Conservation (phyloP, 495 filamentous ascomycete genomes). For the Tuber borchii region DNA sequence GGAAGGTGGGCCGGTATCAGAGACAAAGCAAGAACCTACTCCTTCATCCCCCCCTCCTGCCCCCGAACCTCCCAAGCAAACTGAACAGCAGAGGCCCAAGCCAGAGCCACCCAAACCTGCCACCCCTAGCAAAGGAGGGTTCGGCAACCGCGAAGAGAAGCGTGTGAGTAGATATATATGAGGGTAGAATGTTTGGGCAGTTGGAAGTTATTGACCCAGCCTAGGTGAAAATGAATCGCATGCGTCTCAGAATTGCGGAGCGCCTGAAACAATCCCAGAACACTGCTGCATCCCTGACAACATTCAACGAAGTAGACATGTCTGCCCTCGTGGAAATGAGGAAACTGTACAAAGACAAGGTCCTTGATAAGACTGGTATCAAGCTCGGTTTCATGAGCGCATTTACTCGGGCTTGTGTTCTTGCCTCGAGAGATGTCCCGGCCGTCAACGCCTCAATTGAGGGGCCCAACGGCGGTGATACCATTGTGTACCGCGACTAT, state of each 20-base stretch:
- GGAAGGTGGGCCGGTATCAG: constrained; percentile 41
- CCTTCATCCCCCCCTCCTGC: constrained; percentile 20
- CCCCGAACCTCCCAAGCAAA: constrained; percentile 45
- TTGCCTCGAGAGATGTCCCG: constrained; percentile 91
- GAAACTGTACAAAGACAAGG: constrained; percentile 90
- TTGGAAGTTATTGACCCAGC: constrained; percentile 7
- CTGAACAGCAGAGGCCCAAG: constrained; percentile 46
- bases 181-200: constrained; percentile 2
- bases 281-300: constrained; percentile 92
- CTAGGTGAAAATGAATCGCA: constrained; percentile 99
- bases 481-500: constrained; percentile 95
- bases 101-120: constrained; percentile 43
- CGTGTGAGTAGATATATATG: constrained; percentile 54
- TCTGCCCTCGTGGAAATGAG: constrained; percentile 95
- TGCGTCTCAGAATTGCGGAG: constrained; percentile 94
- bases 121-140: constrained; percentile 34
- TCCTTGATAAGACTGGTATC: constrained; percentile 90
- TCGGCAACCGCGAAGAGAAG: constrained; percentile 80
- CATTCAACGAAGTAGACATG: constrained; percentile 99
- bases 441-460: constrained; percentile 98
- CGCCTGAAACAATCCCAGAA: constrained; percentile 99
- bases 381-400: constrained; percentile 99
- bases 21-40: constrained; percentile 43
- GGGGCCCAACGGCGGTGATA: constrained; percentile 88
- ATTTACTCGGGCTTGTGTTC: constrained; percentile 82